Conservation (phyloP, 1,139 yeast genomes). For the Diutina neorugosa region DNA sequence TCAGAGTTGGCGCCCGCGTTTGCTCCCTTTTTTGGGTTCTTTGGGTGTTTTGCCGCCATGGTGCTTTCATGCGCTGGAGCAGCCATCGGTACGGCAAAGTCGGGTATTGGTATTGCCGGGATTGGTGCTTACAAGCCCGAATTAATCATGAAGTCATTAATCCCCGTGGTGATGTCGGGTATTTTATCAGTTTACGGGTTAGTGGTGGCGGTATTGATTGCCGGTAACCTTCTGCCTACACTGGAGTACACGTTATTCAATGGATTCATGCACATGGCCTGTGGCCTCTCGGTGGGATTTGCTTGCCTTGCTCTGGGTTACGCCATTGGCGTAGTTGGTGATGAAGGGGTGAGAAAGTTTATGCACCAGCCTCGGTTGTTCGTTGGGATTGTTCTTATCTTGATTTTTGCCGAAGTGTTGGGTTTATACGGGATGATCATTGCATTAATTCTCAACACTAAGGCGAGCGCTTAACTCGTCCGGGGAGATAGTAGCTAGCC, state of each 20-base stretch:
- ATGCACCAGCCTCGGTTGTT: constrained; percentile 96
- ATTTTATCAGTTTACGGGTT: constrained; percentile 92
- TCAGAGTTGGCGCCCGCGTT: constrained; percentile 69
- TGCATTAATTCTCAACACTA: constrained; percentile 82
- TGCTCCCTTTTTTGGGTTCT: constrained; percentile 94
- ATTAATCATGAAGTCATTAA: constrained; percentile 68
- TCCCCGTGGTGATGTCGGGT: constrained; percentile 98
- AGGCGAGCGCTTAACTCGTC: constrained; percentile 29
- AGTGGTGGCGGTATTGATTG: constrained; percentile 90
- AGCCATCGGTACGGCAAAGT: constrained; percentile 96
- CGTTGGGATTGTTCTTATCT: constrained; percentile 86
- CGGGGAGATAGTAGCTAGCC: not conserved
- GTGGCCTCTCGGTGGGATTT: constrained; percentile 92
- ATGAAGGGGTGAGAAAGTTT: constrained; percentile 93
- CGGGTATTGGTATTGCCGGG: constrained; percentile 95
- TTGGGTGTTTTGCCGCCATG: constrained; percentile 91
- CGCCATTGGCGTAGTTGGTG: constrained; percentile 98
- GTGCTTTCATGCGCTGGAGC: constrained; percentile 89
- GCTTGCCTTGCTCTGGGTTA: constrained; percentile 96
- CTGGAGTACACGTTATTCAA: constrained; percentile 76
- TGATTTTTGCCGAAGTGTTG: constrained; percentile 95
- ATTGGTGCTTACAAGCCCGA: constrained; percentile 80
- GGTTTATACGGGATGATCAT: constrained; percentile 94
- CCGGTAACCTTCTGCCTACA: constrained; percentile 77
- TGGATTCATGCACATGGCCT: constrained; percentile 94